Base-by-base conservation (phyloP, 306 rosid species). In the Cucumis melo region DNA sequence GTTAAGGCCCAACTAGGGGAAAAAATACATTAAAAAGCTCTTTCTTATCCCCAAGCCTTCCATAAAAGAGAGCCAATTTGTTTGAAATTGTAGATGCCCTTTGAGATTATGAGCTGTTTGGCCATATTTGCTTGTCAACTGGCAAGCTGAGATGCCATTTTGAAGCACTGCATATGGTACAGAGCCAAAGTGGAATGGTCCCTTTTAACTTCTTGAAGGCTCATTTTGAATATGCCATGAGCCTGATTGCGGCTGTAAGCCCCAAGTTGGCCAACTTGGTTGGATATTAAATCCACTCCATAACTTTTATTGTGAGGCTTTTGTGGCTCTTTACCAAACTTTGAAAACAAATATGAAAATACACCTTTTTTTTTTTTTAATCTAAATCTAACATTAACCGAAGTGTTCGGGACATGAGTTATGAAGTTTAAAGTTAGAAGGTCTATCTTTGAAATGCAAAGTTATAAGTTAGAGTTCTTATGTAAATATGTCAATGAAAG, bases 261-360 rank as follows among this genome's bases (percentile, higher is more conserved):
- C 9, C 59, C 76, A 71, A 71, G 59, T 67, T 67, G 55, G 55
- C 36, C 74, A 67, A 67, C 55, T 48, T 71, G 76, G 76, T 71
- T 71, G 36, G 76, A 46, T 70, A 70, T 46, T 41, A 32, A 39
- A 68, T 13, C 5, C 57, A 11, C 1, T n/a, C n/a, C 20, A 68
- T 20, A 53, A 48, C 76, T 72, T 72, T 48, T 14, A 72, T 24
- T 72, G 20, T 72, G 60, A 72, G 76, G 60, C 76, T 50, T 24
- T 29, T 29, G 76, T 72, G 42, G 76, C 60, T 72, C 59, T 27
- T 24, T 48, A 20, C 74, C 56, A 68, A 67, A 34, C 74, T 23
- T 44, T 68, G 13, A 23, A 42, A 42, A 42, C 74, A 21, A 12
- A 44, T 15, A 23, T 23, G 12, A 21, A 67, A 41, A 67, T 6